These are phyloP conservation scores for Ampelomyces quisqualis DNA, from an alignment of 2,329 filamentous ascomycete genomes.

Conservation along the genomic window DNA sequence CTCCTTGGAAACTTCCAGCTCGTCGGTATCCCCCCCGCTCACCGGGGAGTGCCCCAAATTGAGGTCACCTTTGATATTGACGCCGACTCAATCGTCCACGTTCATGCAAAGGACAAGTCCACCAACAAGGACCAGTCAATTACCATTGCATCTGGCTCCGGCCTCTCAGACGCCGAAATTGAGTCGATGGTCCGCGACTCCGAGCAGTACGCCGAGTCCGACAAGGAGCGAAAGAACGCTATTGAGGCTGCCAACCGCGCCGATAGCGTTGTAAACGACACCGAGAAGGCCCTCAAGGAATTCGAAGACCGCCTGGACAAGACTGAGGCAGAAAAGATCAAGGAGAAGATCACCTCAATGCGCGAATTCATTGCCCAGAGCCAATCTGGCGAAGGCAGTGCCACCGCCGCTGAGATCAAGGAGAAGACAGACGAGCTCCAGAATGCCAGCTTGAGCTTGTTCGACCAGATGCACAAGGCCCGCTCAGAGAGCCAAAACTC, in stretches of 20 bases:
- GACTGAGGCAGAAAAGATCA: slow-evolving; percentile 87
- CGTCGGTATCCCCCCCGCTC: slow-evolving; percentile 91
- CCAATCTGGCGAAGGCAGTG: slow-evolving; percentile 84
- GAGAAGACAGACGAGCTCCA: slow-evolving; percentile 98
- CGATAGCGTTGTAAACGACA: slow-evolving; percentile 94
- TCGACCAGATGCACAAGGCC: slow-evolving; percentile 99
- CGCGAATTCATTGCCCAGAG: slow-evolving; percentile 91
- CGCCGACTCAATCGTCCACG: slow-evolving; percentile 95
- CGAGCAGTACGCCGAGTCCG: slow-evolving; percentile 90
- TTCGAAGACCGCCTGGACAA: slow-evolving; percentile 96
- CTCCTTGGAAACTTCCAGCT: slow-evolving; percentile 99
- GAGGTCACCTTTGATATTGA: slow-evolving; percentile 99
- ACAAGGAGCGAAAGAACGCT: slow-evolving; percentile 94
- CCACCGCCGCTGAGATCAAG: slow-evolving; percentile 92
- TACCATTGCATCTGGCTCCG: slow-evolving; percentile 95
- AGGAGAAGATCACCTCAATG: slow-evolving; percentile 85
- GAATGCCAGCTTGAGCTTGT: slow-evolving; percentile 90
- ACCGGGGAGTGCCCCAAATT: slow-evolving; percentile 92
- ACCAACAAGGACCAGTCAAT: slow-evolving; percentile 99
- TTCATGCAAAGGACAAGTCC: slow-evolving; percentile 98
- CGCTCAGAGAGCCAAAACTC: slow-evolving; percentile 61
- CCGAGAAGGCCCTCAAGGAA: slow-evolving; percentile 97
- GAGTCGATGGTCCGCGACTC: slow-evolving; percentile 97
- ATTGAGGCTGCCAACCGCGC: slow-evolving; percentile 98
- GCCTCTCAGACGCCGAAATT: slow-evolving; percentile 92